Evolutionary conservation across 176 grass and related monocot species (phyloP).

Genomic region (Panicum miliaceum): DNA sequence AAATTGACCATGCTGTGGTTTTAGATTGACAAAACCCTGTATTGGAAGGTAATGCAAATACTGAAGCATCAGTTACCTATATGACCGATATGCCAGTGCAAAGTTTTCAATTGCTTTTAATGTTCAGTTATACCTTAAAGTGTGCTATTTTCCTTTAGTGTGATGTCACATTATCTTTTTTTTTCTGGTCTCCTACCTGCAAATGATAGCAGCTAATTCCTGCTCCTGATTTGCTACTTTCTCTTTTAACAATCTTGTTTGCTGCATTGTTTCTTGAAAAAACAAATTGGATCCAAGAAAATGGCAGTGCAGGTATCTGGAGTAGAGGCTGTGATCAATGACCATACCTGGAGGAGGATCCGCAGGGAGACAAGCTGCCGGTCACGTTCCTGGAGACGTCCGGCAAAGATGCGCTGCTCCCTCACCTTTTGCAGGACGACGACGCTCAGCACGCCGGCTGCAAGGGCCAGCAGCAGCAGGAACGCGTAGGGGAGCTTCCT

Average conservation of each 20-base stretch:
- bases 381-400: conserved; percentile 67
- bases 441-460: conserved; percentile 48
- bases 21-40: background rate
- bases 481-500: conserved; percentile 58
- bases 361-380: conserved; percentile 63
- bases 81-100: background rate
- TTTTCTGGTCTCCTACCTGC: conserved; percentile 22
- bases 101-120: background rate
- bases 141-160: background rate
- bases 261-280: conserved; percentile 6
- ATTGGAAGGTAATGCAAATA: background rate
- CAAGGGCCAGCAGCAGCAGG: conserved; percentile 67
- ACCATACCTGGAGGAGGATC: conserved; percentile 66
- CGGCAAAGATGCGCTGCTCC: conserved; percentile 59
- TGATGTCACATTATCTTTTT: background rate
- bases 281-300: background rate
- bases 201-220: background rate
- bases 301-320: background rate
- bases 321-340: conserved; percentile 17
- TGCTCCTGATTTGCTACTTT: background rate
- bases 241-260: background rate
- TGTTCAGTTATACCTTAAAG: background rate
- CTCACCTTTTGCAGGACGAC: conserved; percentile 74
- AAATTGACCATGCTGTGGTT: background rate
- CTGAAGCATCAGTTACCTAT: background rate